A percentile compares a stretch with the other conserved stretches of the same genome.
These are phyloP conservation scores for Annulohypoxylon nitens DNA, from an alignment of 495 filamentous ascomycete species.

Conservation along the genomic window DNA sequence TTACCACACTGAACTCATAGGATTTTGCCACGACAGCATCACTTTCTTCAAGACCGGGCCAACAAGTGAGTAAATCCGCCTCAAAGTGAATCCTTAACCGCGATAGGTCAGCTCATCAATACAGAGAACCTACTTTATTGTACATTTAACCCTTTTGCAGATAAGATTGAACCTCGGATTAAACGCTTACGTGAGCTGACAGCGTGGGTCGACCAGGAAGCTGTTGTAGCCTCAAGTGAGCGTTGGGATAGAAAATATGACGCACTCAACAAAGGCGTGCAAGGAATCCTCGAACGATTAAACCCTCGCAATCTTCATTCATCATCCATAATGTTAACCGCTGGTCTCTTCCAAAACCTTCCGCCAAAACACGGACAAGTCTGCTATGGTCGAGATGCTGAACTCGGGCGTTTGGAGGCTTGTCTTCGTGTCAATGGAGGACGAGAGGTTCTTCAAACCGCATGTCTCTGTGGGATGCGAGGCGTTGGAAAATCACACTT, in stretches of 20 bases:
- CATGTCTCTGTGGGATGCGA: slow-evolving; percentile 5
- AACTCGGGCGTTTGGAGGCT: neutral
- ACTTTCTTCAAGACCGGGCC: neutral
- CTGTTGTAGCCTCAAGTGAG: slow-evolving; percentile 6
- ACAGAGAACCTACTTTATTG: neutral
- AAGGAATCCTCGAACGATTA: slow-evolving; percentile 5
- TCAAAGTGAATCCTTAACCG: neutral
- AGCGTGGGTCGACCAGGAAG: slow-evolving; percentile 6
- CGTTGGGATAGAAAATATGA: slow-evolving; percentile 5
- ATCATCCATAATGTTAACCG: neutral
- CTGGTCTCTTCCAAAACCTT: slow-evolving; percentile 4
- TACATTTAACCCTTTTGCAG: neutral
- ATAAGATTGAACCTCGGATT: slow-evolving; percentile 6
- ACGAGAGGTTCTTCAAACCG: neutral
- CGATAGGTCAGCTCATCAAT: neutral
- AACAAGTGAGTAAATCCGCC: neutral
- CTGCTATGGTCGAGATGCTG: neutral
- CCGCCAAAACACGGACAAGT: neutral
- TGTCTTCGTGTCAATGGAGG: neutral
- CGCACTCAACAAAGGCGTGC: neutral
- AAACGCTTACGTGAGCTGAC: slow-evolving; percentile 8
- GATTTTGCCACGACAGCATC: slow-evolving; percentile 11
- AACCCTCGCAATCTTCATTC: neutral
- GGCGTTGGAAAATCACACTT: slow-evolving; percentile 5
- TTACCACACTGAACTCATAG: slow-evolving; percentile 7